Evolutionary conservation across 352 stramenopile species (phyloP).

Genomic region (Phytophthora tubulina): DNA sequence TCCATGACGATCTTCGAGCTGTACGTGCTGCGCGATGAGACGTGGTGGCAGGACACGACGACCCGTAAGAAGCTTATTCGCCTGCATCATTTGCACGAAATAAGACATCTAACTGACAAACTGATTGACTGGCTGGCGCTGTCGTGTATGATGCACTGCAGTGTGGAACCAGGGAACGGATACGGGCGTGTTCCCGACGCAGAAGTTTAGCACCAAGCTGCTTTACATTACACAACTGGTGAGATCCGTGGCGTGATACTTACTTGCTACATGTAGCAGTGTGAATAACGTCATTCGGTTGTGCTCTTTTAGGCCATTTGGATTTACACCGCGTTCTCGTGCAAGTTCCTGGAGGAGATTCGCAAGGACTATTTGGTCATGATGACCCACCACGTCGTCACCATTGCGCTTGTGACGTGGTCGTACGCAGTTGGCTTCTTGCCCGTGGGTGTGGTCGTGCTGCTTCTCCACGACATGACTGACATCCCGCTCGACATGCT

Average conservation of each 20-base stretch:
- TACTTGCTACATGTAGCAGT: background rate
- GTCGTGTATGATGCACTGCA: constrained; percentile 29
- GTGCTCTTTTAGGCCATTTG: constrained; percentile 71
- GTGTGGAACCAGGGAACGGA: constrained; percentile 84
- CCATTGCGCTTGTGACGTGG: constrained; percentile 87
- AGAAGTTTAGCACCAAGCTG: constrained; percentile 86
- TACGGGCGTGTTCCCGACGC: constrained; percentile 76
- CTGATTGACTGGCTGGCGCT: background rate
- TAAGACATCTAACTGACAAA: constrained; percentile 6
- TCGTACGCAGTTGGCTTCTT: constrained; percentile 86
- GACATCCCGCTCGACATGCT: constrained; percentile 90
- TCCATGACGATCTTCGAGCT: constrained; percentile 89
- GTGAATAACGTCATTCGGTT: background rate
- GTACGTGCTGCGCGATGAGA: constrained; percentile 81
- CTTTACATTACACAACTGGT: constrained; percentile 89
- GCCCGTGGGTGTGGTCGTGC: constrained; percentile 83
- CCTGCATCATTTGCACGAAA: background rate
- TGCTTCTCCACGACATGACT: constrained; percentile 89
- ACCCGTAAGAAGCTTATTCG: constrained; percentile 54
- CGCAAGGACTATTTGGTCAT: constrained; percentile 92
- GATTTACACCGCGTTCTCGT: constrained; percentile 92
- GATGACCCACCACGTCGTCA: constrained; percentile 92
- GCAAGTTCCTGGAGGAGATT: constrained; percentile 90
- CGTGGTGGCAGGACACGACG: constrained; percentile 89
- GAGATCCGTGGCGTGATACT: constrained; percentile 8